These are phyloP conservation scores for Hymenoscyphus linearis DNA, from an alignment of 2,329 filamentous ascomycete genomes.

Conservation along the genomic window DNA sequence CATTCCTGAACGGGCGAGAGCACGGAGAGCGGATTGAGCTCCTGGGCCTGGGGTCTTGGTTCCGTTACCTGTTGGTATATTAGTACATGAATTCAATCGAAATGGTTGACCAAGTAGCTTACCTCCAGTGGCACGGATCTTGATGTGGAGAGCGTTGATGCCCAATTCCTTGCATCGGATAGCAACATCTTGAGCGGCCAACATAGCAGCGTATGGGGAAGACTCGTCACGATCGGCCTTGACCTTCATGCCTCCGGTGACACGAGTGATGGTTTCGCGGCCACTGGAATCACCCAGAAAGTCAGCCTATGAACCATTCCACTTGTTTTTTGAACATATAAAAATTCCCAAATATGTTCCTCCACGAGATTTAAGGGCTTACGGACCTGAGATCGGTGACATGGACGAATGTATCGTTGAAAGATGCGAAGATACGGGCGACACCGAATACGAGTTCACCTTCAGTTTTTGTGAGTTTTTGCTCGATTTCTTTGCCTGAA, in stretches of 20 bases:
- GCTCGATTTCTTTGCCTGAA: constrained; percentile 3
- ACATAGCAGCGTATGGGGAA: constrained; percentile 99
- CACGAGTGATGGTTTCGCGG: constrained; percentile 99
- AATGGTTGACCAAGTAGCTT: constrained; percentile 24
- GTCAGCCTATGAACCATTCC: constrained; percentile 52
- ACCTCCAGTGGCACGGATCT: constrained; percentile 99
- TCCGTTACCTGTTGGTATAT: constrained; percentile 66
- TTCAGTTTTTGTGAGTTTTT: constrained; percentile 30
- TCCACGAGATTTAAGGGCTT: constrained; percentile 23
- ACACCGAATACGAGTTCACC: constrained; percentile 76
- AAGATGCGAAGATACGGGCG: constrained; percentile 73
- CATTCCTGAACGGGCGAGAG: constrained; percentile 98
- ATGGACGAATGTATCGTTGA: constrained; percentile 76
- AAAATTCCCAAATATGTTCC: constrained; percentile 3
- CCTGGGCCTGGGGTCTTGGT: constrained; percentile 99
- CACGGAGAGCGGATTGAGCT: constrained; percentile 98
- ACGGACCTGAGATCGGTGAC: constrained; percentile 96
- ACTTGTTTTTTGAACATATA: constrained; percentile 8
- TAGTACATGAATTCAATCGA: constrained; percentile 1
- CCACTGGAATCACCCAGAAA: constrained; percentile 73
- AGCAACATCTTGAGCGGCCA: constrained; percentile 98
- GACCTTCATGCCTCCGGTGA: constrained; percentile 99
- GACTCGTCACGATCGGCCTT: constrained; percentile 99
- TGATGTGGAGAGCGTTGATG: constrained; percentile 98
- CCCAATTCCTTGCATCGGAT: constrained; percentile 79